These are phyloP conservation scores for Saccharomyces hybrid DNA, from an alignment of 1,139 yeast species.

Conservation along the genomic window DNA sequence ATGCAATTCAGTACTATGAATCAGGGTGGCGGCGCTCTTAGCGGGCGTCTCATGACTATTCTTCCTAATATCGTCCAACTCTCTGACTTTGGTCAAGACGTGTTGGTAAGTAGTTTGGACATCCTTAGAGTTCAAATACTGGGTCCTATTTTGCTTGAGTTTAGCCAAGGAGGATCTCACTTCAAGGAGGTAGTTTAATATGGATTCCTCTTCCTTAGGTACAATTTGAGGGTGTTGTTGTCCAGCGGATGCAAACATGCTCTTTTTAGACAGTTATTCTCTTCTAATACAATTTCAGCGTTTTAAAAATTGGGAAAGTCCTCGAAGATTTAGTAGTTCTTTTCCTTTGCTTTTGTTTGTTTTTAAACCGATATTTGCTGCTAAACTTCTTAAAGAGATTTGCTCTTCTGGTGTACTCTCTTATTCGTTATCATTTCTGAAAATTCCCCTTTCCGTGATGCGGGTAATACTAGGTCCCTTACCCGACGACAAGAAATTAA, in stretches of 20 bases:
- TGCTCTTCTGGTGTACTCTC: background rate
- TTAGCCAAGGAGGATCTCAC: slow-evolving; percentile 46
- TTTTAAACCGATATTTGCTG: background rate
- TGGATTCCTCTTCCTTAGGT: slow-evolving; percentile 47
- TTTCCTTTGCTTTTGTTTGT: background rate
- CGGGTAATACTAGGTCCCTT: background rate
- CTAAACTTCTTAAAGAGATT: background rate
- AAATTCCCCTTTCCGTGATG: background rate
- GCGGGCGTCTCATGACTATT: slow-evolving; percentile 13
- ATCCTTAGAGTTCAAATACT: slow-evolving; percentile 58
- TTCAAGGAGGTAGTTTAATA: slow-evolving; percentile 42
- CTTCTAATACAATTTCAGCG: background rate
- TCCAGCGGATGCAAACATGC: background rate
- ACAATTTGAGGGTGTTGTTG: slow-evolving; percentile 29
- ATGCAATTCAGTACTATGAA: slow-evolving; percentile 25
- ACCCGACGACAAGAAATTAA: background rate
- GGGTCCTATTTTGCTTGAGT: slow-evolving; percentile 59
- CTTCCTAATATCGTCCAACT: slow-evolving; percentile 38
- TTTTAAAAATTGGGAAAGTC: background rate
- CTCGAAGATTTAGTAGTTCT: background rate
- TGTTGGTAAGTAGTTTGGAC: slow-evolving; percentile 49
- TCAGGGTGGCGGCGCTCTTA: slow-evolving; percentile 22
- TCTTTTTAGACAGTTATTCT: background rate
- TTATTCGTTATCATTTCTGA: background rate
- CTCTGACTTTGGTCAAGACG: slow-evolving; percentile 46